Evolutionary conservation across 2,329 filamentous ascomycete species (phyloP).

Genomic region (Nannizzia gypsea): DNA sequence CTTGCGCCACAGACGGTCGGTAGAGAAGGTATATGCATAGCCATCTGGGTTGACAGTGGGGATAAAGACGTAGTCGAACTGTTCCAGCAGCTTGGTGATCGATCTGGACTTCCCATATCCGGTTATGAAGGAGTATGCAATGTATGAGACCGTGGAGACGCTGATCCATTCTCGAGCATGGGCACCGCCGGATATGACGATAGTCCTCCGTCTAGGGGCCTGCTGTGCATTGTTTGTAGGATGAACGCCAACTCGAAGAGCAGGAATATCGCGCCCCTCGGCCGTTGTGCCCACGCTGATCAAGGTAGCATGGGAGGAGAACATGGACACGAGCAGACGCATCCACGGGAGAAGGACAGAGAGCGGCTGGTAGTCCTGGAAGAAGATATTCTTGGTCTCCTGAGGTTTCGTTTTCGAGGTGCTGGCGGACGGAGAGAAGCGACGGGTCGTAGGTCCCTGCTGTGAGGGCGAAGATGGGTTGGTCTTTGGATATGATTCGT

Average conservation of each 20-base stretch:
- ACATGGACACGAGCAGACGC: constrained; percentile 78
- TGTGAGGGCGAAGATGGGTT: constrained; percentile 17
- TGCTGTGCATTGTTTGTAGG: constrained; percentile 37
- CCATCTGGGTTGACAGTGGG: constrained; percentile 89
- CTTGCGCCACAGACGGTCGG: constrained; percentile 89
- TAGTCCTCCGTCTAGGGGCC: constrained; percentile 52
- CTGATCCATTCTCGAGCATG: constrained; percentile 97
- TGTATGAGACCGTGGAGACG: constrained; percentile 77
- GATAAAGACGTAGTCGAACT: constrained; percentile 79
- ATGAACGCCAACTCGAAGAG: constrained; percentile 59
- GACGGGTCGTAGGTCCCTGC: constrained; percentile 15
- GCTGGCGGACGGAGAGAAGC: constrained; percentile 23
- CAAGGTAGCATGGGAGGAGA: constrained; percentile 63
- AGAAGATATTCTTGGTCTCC: constrained; percentile 58
- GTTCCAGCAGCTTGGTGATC: constrained; percentile 65
- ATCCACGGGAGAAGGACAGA: constrained; percentile 85
- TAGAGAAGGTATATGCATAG: constrained; percentile 86
- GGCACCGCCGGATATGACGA: constrained; percentile 72
- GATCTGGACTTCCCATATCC: constrained; percentile 59
- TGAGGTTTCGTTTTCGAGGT: constrained; percentile 17
- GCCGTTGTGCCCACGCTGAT: constrained; percentile 72
- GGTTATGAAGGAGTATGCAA: constrained; percentile 79
- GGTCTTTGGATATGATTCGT: constrained; percentile 54
- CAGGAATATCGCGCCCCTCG: constrained; percentile 77
- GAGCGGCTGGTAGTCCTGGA: constrained; percentile 81